A percentile compares a stretch with the other conserved stretches of the same genome.
Conservation (phyloP, 768 basidiomycete genomes). For the Psilocybe tampanensis region DNA sequence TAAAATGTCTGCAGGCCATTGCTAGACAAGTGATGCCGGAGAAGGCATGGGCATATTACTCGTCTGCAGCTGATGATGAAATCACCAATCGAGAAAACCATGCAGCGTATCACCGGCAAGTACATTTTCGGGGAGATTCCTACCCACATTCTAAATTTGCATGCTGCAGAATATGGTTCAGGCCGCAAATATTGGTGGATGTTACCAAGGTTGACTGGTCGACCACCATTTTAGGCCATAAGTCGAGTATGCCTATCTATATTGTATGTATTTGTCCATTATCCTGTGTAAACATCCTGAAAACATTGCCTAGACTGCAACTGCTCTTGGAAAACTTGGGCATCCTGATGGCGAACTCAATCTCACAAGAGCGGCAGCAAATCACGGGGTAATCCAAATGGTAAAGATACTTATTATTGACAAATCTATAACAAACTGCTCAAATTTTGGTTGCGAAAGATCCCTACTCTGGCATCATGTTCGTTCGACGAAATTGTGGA, state of each 20-base stretch:
- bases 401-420: slow-evolving; percentile 33
- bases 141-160: slow-evolving; percentile 8
- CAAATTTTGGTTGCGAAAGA: slow-evolving; percentile 38
- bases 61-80: slow-evolving; percentile 94
- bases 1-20: slow-evolving; percentile 54
- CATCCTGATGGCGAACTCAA: slow-evolving; percentile 95
- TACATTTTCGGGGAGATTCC: slow-evolving; percentile 35
- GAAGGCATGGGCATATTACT: slow-evolving; percentile 96
- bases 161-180: slow-evolving; percentile 76
- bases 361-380: slow-evolving; percentile 85
- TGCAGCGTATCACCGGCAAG: slow-evolving; percentile 74
- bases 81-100: slow-evolving; percentile 91
- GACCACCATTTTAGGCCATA: slow-evolving; percentile 74
- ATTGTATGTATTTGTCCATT: slow-evolving; percentile 54
- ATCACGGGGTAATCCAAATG: slow-evolving; percentile 57
- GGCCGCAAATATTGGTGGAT: slow-evolving; percentile 82
- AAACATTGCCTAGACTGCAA: slow-evolving; percentile 44
- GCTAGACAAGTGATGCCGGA: slow-evolving; percentile 78
- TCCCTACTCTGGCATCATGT: slow-evolving; percentile 93
- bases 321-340: slow-evolving; percentile 93
- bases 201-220: slow-evolving; percentile 85
- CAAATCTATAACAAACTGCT: neutral
- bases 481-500: slow-evolving; percentile 97
- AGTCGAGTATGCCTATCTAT: slow-evolving; percentile 22
- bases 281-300: neutral